Evolutionary conservation across 257 asterid genomes (phyloP).

Genomic region (Petunia axillaris): DNA sequence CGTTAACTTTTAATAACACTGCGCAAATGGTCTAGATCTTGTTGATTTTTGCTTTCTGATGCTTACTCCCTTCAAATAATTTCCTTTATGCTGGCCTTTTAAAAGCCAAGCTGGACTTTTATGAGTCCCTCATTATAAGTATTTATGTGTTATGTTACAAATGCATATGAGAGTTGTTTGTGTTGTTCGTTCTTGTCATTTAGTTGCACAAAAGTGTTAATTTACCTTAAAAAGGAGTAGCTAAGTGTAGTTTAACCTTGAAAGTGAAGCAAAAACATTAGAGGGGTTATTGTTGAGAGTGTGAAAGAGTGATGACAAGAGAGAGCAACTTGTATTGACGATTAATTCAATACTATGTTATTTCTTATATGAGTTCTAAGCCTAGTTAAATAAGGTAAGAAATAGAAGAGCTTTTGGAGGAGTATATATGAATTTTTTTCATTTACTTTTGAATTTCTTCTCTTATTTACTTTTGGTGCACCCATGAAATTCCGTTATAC

Average conservation of each 20-base stretch:
- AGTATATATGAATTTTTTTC: too few species aligned
- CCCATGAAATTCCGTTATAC: too few species aligned
- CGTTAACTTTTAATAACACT: neutral
- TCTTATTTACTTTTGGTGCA: too few species aligned
- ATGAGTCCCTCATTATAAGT: neutral
- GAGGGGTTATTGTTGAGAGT: neutral
- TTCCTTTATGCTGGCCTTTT: neutral
- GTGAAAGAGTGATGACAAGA: neutral
- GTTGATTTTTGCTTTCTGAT: constrained; percentile 3
- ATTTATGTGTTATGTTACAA: neutral
- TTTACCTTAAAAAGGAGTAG: constrained; percentile 8
- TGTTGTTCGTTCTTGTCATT: constrained; percentile 16
- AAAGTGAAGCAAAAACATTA: neutral
- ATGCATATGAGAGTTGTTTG: constrained; percentile 7
- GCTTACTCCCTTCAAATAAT: neutral
- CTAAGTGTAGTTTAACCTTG: neutral
- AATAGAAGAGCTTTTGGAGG: too few species aligned
- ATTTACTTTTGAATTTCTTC: too few species aligned
- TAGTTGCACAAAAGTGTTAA: constrained; percentile 6
- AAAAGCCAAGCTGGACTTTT: neutral
- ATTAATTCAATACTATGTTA: neutral
- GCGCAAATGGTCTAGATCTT: neutral
- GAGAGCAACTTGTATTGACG: neutral
- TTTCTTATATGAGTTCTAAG: neutral
- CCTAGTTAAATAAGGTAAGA: constrained; percentile 7